Conservation (phyloP, 306 rosid genomes). For the Boehmeria nivea region DNA sequence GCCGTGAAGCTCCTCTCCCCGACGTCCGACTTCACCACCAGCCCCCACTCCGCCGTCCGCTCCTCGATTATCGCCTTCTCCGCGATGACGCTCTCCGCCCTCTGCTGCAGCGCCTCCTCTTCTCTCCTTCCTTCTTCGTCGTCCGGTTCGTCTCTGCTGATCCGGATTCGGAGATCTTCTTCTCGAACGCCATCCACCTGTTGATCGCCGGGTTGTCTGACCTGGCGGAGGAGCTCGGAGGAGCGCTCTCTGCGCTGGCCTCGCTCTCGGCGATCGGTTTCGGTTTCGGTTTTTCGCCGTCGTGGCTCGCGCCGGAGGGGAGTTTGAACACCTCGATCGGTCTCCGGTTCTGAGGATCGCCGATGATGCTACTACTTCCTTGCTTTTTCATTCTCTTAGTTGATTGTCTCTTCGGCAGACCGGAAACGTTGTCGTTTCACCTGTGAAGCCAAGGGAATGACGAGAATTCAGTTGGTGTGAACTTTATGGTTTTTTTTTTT, state of each 20-base stretch:
- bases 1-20: slow-evolving; percentile 40
- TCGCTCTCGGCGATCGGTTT: background rate
- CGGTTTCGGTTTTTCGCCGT: slow-evolving; percentile 9
- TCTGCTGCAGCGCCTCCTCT: no score
- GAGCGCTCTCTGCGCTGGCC: slow-evolving; percentile 10
- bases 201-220: slow-evolving; percentile 3
- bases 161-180: slow-evolving; percentile 13
- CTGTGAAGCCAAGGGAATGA: background rate
- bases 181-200: slow-evolving; percentile 87
- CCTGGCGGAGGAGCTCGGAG: no score
- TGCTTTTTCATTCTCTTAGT: slow-evolving; percentile 37
- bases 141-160: background rate
- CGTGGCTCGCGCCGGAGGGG: slow-evolving; percentile 14
- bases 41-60: slow-evolving; percentile 81
- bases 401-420: background rate
- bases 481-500: no score
- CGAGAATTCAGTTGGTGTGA: no score
- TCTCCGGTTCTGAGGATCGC: slow-evolving; percentile 15
- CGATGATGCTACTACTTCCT: slow-evolving; percentile 9
- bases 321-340: slow-evolving; percentile 23
- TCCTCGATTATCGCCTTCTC: slow-evolving; percentile 52
- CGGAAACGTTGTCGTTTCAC: background rate
- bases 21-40: slow-evolving; percentile 47
- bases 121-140: no score
- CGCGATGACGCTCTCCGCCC: slow-evolving; percentile 4